Evolutionary conservation across 2,329 filamentous ascomycete species (phyloP).

Genomic region (Colletotrichum nymphaeae): DNA sequence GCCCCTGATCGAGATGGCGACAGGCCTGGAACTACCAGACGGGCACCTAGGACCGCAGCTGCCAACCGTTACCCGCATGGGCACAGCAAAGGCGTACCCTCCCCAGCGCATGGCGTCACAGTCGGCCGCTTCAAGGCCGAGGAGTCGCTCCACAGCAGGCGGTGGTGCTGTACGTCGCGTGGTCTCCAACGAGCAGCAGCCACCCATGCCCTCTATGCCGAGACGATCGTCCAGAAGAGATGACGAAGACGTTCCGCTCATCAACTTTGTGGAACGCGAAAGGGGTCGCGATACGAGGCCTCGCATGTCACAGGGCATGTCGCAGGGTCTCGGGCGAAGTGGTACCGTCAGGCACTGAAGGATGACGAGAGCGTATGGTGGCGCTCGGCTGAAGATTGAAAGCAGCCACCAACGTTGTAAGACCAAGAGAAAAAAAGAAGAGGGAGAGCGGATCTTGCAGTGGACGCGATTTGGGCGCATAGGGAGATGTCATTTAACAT

Average conservation of each 20-base stretch:
- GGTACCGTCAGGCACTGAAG: slow-evolving; percentile 31
- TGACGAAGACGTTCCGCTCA: slow-evolving; percentile 37
- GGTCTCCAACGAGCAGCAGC: slow-evolving; percentile 34
- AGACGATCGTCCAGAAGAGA: slow-evolving; percentile 26
- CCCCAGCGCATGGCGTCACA: slow-evolving; percentile 34
- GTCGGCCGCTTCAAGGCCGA: slow-evolving; percentile 23
- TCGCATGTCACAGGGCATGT: slow-evolving; percentile 6
- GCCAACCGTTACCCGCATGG: slow-evolving; percentile 30
- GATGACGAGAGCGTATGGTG: background rate
- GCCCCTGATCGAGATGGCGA: slow-evolving; percentile 60
- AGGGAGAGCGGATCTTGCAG: background rate
- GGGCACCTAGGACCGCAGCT: slow-evolving; percentile 21
- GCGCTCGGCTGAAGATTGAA: background rate
- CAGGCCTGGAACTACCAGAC: slow-evolving; percentile 37
- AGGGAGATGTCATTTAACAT: slow-evolving; percentile 16
- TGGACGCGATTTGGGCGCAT: slow-evolving; percentile 16
- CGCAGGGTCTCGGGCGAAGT: slow-evolving; percentile 27
- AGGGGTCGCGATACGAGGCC: slow-evolving; percentile 30
- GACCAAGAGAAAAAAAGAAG: background rate
- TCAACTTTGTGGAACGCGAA: slow-evolving; percentile 36
- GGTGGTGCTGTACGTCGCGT: slow-evolving; percentile 22
- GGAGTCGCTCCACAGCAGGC: slow-evolving; percentile 34
- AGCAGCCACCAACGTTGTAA: background rate
- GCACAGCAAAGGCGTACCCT: slow-evolving; percentile 28
- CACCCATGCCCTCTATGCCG: slow-evolving; percentile 35